These are phyloP conservation scores for Neurospora africana DNA, from an alignment of 495 filamentous ascomycete genomes.

Conservation along the genomic window DNA sequence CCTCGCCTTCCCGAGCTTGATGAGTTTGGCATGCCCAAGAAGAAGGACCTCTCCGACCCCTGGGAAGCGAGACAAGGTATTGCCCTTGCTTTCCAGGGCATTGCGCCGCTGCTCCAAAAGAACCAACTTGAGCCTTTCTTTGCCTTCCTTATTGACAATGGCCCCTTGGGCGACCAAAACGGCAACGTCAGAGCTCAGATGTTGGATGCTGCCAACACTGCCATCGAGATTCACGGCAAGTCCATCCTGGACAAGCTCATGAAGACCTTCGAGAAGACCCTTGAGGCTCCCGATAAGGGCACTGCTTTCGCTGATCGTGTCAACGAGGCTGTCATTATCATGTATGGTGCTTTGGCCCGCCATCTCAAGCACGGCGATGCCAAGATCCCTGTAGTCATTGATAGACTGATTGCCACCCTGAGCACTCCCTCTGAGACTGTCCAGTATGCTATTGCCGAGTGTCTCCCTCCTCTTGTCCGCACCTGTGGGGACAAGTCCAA, in stretches of 20 bases:
- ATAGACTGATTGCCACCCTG: slow-evolving; percentile 71
- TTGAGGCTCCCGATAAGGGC: slow-evolving; percentile 71
- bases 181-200: slow-evolving; percentile 70
- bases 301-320: slow-evolving; percentile 71
- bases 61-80: slow-evolving; percentile 87
- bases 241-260: slow-evolving; percentile 79
- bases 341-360: slow-evolving; percentile 85
- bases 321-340: slow-evolving; percentile 92
- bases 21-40: slow-evolving; percentile 85
- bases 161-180: slow-evolving; percentile 73
- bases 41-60: slow-evolving; percentile 69
- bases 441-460: slow-evolving; percentile 90
- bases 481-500: slow-evolving; percentile 64
- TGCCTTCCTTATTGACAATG: slow-evolving; percentile 71
- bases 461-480: slow-evolving; percentile 78
- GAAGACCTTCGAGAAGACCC: slow-evolving; percentile 74
- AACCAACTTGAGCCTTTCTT: slow-evolving; percentile 65
- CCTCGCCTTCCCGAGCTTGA: slow-evolving; percentile 73
- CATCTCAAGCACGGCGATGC: slow-evolving; percentile 76
- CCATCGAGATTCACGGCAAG: slow-evolving; percentile 71
- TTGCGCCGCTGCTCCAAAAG: slow-evolving; percentile 58
- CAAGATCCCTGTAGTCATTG: slow-evolving; percentile 75
- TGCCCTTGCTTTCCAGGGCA: slow-evolving; percentile 72
- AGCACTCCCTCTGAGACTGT: slow-evolving; percentile 95
- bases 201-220: slow-evolving; percentile 79